Base-by-base conservation (phyloP, 2,329 filamentous ascomycete species). In the Coniochaeta sp. region DNA sequence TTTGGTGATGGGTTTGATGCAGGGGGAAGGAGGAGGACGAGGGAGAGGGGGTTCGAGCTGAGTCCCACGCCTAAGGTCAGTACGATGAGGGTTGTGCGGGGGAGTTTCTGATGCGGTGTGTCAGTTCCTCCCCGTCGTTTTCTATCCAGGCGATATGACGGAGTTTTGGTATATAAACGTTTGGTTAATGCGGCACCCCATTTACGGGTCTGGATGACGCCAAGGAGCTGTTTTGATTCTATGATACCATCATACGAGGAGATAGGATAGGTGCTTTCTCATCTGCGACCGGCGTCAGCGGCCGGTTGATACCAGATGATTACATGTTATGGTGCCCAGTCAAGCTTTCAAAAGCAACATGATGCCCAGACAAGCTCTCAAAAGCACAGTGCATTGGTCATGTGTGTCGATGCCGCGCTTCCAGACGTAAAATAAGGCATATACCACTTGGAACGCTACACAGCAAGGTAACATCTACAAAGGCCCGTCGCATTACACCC, bases 41-140 rank as follows among this genome's bases (percentile, higher is more conserved):
- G 34, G 38, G 55, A 44, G 16, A 10, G 55, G 19, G 38, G 38
- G 55, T 40, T 42, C 12, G 55, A 57, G 36, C 12, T 57, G 55
- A 44, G 55, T 17, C 34, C 52, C 30, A 22, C 26, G 47, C 22
- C 14, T 4, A 19, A 36, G 52, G 22, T 54, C 19, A 58, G 55
- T 42, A 65, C 62, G 36, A 59, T 67, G 40, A 38, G 66, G 40
- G 66, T 67, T 17, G 62, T 66, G 5, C 58, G 63, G 42, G 66
- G 64, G 5, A 63, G 64, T 22, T 47, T 57, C 22, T 50, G 36
- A 40, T 57, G 55, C 7, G 14, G 8, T 32, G 22, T 38, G 9
- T 38, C 16, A 6, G 36, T 38, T 38, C 16, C 36, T 38, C 36
- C 4, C 5, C 6, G 40, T 47, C 14, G 3, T 47, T 5, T 24